Base-by-base conservation (phyloP, 1,139 yeast species). In the Sugiyamaella sp. region DNA sequence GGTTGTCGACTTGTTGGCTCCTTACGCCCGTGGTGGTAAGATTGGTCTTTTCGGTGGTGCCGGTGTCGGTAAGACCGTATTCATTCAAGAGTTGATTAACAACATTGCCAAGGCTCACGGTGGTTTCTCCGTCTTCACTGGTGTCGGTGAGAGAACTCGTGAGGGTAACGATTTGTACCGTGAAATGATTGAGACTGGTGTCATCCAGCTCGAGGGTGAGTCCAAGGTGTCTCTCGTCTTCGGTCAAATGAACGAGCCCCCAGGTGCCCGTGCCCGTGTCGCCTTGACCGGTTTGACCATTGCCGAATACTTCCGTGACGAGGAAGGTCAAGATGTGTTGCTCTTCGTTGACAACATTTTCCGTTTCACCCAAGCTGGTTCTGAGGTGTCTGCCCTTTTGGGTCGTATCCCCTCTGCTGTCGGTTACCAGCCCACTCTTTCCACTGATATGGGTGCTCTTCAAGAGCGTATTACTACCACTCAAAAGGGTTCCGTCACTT, bases 41-140 rank as follows among this genome's bases (percentile, higher is more conserved):
- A 93, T 93, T 89, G 99, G 99, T 85, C 86, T 93, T 75, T 93
- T 93, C 88, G 99, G 99, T 84, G 99, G 99, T 91, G 99, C 99
- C 79, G 99, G 99, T 91, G 99, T 93, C 89, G 99, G 99, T 82
- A 93, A 93, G 82, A 93, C 99, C 78, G 99, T 93, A 65, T 93
- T 93, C 80, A 93, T 93, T 80, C 99, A 93, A 84, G 99, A 93
- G 82, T 86, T 93, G 82, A 93, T 93, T 79, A 91, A 93, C 90
- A 93, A 93, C 85, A 93, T 93, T 74, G 99, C 99, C 77, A 93
- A 91, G 85, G 99, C 99, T 71, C 99, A 93, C 78, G 99, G 99
- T 89, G 99, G 99, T 87, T 93, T 91, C 96, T 93, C 99, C 58
- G 99, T 93, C 67, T 93, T 93, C 87, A 88, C 97, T 72, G 99